These are phyloP conservation scores for Castanea sativa DNA, from an alignment of 306 rosid species.

Conservation along the genomic window DNA sequence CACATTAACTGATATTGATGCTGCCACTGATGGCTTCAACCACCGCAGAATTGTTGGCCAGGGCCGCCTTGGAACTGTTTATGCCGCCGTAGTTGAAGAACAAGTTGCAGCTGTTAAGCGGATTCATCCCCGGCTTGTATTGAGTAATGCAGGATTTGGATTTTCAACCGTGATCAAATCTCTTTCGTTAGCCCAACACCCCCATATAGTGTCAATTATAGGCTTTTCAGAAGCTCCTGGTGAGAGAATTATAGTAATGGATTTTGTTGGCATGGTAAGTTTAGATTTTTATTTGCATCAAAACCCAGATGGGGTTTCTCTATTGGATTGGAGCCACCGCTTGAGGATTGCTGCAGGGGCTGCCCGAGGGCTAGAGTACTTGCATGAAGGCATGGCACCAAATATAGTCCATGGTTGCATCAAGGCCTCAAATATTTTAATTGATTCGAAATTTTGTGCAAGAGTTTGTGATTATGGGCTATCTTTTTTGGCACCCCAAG, in stretches of 20 bases:
- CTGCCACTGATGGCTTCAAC: slow-evolving; percentile 81
- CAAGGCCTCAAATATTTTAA: slow-evolving; percentile 65
- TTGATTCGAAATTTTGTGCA: slow-evolving; percentile 54
- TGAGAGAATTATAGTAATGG: slow-evolving; percentile 72
- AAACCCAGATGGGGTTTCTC: slow-evolving; percentile 56
- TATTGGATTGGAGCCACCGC: slow-evolving; percentile 53
- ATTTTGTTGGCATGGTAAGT: slow-evolving; percentile 52
- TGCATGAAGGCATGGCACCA: slow-evolving; percentile 75
- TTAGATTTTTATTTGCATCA: slow-evolving; percentile 66
- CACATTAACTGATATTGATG: slow-evolving; percentile 48
- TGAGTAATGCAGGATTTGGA: slow-evolving; percentile 73
- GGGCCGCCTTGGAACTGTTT: slow-evolving; percentile 79
- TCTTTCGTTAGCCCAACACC: slow-evolving; percentile 75
- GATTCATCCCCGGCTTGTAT: slow-evolving; percentile 62
- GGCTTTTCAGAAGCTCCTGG: slow-evolving; percentile 90
- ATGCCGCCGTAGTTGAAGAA: slow-evolving; percentile 50
- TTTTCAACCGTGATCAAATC: slow-evolving; percentile 56
- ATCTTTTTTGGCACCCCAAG: slow-evolving; percentile 46
- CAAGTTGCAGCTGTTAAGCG: slow-evolving; percentile 65
- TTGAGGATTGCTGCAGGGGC: slow-evolving; percentile 69
- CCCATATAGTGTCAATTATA: slow-evolving; percentile 65
- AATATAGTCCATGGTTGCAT: slow-evolving; percentile 76
- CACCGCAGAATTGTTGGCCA: slow-evolving; percentile 60
- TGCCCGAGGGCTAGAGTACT: slow-evolving; percentile 74
- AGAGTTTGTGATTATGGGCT: slow-evolving; percentile 74